Percentiles rank a stretch among this genome's conserved stretches.
Evolutionary conservation across 2,329 filamentous ascomycete genomes (phyloP).

Genomic region (Aureobasidium sp.): DNA sequence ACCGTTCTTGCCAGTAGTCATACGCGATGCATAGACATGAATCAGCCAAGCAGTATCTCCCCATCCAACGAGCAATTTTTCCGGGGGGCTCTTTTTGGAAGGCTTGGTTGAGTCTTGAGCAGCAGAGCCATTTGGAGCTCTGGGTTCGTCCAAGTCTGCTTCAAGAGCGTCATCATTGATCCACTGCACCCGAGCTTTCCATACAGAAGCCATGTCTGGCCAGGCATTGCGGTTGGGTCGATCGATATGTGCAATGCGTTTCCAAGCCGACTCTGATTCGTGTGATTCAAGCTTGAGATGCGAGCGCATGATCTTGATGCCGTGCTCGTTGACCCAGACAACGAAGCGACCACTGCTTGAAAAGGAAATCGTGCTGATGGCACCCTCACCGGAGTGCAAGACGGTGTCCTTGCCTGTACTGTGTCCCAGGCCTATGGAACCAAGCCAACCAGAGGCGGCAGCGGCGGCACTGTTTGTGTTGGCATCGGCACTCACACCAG

Average conservation of each 20-base stretch:
- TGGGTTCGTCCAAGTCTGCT: constrained; percentile 51
- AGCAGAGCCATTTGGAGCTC: constrained; percentile 25
- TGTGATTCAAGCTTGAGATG: constrained; percentile 69
- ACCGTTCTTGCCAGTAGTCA: constrained; percentile 49
- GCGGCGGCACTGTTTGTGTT: constrained; percentile 82
- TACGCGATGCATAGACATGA: constrained; percentile 70
- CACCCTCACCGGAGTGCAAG: constrained; percentile 84
- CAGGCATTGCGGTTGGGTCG: constrained; percentile 78
- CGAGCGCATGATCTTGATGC: constrained; percentile 95
- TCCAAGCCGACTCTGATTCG: constrained; percentile 82
- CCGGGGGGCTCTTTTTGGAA: constrained; percentile 34
- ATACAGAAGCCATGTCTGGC: constrained; percentile 94
- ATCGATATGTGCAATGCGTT: constrained; percentile 85
- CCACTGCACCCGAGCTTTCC: constrained; percentile 91
- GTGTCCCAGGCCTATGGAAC: constrained; percentile 70
- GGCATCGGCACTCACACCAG: constrained; percentile 71
- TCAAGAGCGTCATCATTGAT: constrained; percentile 78
- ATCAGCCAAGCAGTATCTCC: constrained; percentile 94
- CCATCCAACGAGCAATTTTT: constrained; percentile 89
- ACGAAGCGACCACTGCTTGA: constrained; percentile 87
- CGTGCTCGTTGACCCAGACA: constrained; percentile 92
- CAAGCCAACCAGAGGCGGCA: constrained; percentile 75
- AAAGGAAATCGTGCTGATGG: constrained; percentile 89
- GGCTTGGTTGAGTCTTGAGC: constrained; percentile 14
- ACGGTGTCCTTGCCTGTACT: constrained; percentile 78